phyloP scores from a whole-genome alignment of 2,329 filamentous ascomycete genomes.

The Chaetomium sp. region DNA sequence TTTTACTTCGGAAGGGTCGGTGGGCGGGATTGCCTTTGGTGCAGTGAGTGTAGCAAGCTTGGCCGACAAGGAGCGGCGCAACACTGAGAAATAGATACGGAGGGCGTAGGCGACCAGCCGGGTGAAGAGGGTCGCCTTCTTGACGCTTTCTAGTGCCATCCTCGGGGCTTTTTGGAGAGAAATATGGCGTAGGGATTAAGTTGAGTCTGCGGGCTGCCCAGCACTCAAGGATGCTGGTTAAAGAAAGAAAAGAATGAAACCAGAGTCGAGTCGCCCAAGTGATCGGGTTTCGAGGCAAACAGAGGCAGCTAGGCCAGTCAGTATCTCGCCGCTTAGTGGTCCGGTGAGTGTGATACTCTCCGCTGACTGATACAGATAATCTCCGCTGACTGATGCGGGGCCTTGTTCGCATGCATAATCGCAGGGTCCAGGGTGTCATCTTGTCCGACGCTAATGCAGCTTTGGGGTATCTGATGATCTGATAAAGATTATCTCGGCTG shows the following conservation, averaged over 20 bases:
- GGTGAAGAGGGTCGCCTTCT: constrained; percentile 24
- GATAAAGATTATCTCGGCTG: neutral
- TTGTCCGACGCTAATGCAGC: neutral
- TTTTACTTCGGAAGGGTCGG: constrained; percentile 23
- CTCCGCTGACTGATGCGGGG: neutral
- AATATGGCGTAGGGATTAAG: neutral
- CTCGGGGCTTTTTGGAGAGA: neutral
- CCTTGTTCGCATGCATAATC: neutral
- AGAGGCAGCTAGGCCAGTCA: neutral
- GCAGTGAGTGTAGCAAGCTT: constrained; percentile 18
- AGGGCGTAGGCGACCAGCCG: constrained; percentile 23
- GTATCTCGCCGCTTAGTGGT: neutral
- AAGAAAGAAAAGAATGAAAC: neutral
- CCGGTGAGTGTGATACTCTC: neutral
- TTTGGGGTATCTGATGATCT: constrained; percentile 10
- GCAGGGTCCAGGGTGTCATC: neutral
- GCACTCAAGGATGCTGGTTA: neutral
- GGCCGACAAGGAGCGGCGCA: constrained; percentile 15
- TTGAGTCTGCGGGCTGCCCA: neutral
- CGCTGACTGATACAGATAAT: too few species aligned
- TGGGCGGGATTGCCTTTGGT: neutral
- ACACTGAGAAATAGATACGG: constrained; percentile 18
- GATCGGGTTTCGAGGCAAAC: neutral
- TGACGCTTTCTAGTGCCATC: constrained; percentile 16
- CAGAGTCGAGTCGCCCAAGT: neutral